phyloP scores from a whole-genome alignment of 1,284 basidiomycete species.

The Limonomyces culmigenus region DNA sequence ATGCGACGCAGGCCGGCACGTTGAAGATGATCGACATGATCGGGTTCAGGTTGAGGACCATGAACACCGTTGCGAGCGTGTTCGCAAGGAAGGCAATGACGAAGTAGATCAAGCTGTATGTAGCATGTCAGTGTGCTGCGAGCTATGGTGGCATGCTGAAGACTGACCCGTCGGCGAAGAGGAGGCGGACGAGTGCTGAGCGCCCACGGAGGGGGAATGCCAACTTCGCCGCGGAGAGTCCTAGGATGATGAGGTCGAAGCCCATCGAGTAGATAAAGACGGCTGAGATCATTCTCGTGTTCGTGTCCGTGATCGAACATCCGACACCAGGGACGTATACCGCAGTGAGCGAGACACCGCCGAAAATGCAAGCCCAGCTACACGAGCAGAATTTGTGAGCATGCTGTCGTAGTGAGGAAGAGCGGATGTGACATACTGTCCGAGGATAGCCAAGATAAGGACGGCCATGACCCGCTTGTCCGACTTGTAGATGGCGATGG shows the following conservation, averaged over 20 bases:
- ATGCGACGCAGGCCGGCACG: constrained; percentile 52
- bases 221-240: constrained; percentile 10
- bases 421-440: too few species aligned
- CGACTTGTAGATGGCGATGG: constrained; percentile 58
- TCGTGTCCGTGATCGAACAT: constrained; percentile 12
- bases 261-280: constrained; percentile 9
- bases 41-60: constrained; percentile 52
- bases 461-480: constrained; percentile 36
- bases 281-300: constrained; percentile 11
- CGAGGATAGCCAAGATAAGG: constrained; percentile 33
- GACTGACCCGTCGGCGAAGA: constrained; percentile 57
- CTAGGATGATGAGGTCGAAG: constrained; percentile 15
- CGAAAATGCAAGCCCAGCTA: constrained; percentile 64
- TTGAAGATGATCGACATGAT: constrained; percentile 64
- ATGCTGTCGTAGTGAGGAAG: too few species aligned
- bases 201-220: constrained; percentile 9
- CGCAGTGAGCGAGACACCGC: constrained; percentile 22
- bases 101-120: too few species aligned
- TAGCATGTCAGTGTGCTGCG: too few species aligned
- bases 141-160: too few species aligned
- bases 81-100: constrained; percentile 59
- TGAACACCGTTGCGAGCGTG: constrained; percentile 52
- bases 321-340: constrained; percentile 8
- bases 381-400: too few species aligned
- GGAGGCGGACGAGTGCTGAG: constrained; percentile 38